A percentile compares a stretch with the other conserved stretches of the same genome.
Conservation (phyloP, 2,329 filamentous ascomycete genomes). For the Dryadomyces quercivorus region DNA sequence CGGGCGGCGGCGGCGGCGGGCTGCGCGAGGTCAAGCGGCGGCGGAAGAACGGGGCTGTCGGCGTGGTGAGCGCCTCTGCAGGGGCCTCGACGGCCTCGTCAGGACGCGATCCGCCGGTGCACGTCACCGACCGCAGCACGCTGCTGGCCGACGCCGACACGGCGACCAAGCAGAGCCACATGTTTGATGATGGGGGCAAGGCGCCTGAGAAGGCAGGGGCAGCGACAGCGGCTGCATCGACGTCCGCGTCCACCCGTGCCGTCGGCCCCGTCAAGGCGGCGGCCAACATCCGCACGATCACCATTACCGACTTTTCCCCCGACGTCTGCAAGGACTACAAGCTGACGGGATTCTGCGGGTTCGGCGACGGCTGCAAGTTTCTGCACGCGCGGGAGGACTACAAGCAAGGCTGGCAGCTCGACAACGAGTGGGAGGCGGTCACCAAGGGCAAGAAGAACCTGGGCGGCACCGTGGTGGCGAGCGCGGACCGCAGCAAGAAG, state of each 20-base stretch:
- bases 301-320: slow-evolving; percentile 78
- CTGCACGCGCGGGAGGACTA: slow-evolving; percentile 66
- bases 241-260: slow-evolving; percentile 18
- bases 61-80: slow-evolving; percentile 24
- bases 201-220: not conserved
- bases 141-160: slow-evolving; percentile 62
- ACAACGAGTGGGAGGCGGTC: slow-evolving; percentile 82
- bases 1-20: slow-evolving; percentile 49
- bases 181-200: slow-evolving; percentile 22
- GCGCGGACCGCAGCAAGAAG: slow-evolving; percentile 34
- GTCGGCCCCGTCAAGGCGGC: slow-evolving; percentile 83
- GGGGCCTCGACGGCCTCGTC: slow-evolving; percentile 10
- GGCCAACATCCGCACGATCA: slow-evolving; percentile 83
- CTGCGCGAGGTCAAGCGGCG: slow-evolving; percentile 60
- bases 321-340: slow-evolving; percentile 80
- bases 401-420: slow-evolving; percentile 90
- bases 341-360: slow-evolving; percentile 46
- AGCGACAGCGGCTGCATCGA: not conserved
- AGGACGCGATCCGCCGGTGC: slow-evolving; percentile 7
- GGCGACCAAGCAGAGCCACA: slow-evolving; percentile 74
- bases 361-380: slow-evolving; percentile 71
- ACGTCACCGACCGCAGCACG: slow-evolving; percentile 46
- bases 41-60: slow-evolving; percentile 31
- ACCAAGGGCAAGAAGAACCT: slow-evolving; percentile 57
- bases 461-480: slow-evolving; percentile 49